Base-by-base conservation (phyloP, 208 protist genomes). In the Paratrypanosoma confusum region DNA sequence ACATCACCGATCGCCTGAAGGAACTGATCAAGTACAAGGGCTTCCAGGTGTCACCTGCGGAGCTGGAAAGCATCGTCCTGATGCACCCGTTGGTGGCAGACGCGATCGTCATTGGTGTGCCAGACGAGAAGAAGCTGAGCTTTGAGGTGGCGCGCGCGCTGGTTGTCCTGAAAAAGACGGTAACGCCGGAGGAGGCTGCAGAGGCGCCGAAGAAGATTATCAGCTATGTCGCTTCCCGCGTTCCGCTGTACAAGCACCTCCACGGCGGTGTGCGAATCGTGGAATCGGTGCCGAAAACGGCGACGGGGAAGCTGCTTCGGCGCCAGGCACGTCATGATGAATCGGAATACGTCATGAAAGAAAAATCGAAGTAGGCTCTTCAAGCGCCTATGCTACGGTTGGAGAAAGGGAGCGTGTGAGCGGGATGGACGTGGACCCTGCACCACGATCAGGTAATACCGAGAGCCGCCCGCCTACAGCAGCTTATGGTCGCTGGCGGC, bases 1-100 rank as follows among this genome's bases (percentile, higher is more conserved):
- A 55, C 40, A 77, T 89, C 43, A 56, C 58, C 5, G 82, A 87
- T 47, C 63, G 86, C 36, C 46, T 83, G 17, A 95, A 95, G 50
- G 84, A 93, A 46, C 63, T 95, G 17, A 94, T 95, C 50, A 95
- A 95, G 57, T 77, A 67, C 59, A 94, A 94, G 46, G 85, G 85
- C 27, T 85, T 84, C 39, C 85, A 94, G 63, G 83, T 94, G 10
- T 61, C 85, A 10, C 83, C 85, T 0, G 78, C 83, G 2, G 67
- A 77, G 28, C 39, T 94, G 1, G 85, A 94, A 55, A 79, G 43
- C 10, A 14, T 73, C n/a, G 36, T 90, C 8, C 34, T 81, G 14
- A 37, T 49, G 17, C 71, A 91, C 39, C 66, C 72, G 40, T 50
- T 43, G 27, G 68, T 94, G 24, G 26, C 33, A 7, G 85, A 94